Evolutionary conservation across 345 rosid species (phyloP), one percentile per base, ranked within the genome.

Genomic region (Hirschfeldia incana): DNA sequence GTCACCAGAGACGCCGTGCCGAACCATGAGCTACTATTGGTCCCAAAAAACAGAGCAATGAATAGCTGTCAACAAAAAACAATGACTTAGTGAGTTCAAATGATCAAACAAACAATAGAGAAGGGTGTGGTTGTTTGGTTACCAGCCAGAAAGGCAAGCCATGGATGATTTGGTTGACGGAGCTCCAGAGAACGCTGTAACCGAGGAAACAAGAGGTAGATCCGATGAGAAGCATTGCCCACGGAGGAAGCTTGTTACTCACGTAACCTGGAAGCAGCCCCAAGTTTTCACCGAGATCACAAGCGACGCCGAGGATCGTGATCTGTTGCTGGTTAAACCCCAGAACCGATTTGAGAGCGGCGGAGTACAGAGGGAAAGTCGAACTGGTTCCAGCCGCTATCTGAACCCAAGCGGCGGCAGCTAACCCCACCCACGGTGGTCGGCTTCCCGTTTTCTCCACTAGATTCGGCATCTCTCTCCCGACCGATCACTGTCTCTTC

Each of bases 391-490:
- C 99, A 0, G 97, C 92, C 0, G 92, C 81, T 51, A 91, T 70
- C 80, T 90, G 84, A 30, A 96, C 90, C 98, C 99, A 93, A 0
- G 90, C 86, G 5, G 99, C 99, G 0, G 99, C 98, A 0, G 94
- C 97, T 21, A 93, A 84, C 0, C 98, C 97, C 59, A 93, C 92
- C 99, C 99, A 95, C 1, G 99, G 99, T 8, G 99, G 98, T 74
- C 97, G 85, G 75, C 91, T 95, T 44, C 98, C 98, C 1, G 85
- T 84, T 82, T 93, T 95, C 3, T 90, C 85, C 42, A 76, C 88
- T 17, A 73, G 78, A 16, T 68, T 89, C 55, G 82, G 78, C 92
- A 89, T 86, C 62, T 75, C 16, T 49, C 46, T 8, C 39, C 82
- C 70, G 78, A 72, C 61, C 66, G n/a, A 13, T 63, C 51, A 30